Evolutionary conservation across 148 eudicot species (phyloP), one percentile per base, ranked within the genome.

Genomic region (Vaccinium macrocarpon): DNA sequence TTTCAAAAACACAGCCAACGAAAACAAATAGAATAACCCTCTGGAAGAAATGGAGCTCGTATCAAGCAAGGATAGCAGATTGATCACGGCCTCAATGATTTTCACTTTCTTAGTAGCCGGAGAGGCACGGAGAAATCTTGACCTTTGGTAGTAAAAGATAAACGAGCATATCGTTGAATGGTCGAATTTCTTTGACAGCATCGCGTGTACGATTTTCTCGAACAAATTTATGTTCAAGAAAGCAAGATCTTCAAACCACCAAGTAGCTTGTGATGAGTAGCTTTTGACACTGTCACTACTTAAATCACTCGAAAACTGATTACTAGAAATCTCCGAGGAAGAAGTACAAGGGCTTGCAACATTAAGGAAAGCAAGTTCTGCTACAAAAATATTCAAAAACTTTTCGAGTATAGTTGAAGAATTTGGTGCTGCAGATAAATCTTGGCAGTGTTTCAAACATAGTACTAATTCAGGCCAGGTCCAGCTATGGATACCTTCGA

Each of bases 241-340:
- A 4, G 85, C 76, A 38, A 93, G 89, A 85, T 93, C 94, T 21
- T 88, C 88, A 9, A 92, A 92, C 92, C 91, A 91, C 93, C 93
- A 92, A 80, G 83, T 64, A 27, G 82, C 23, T 76, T 61, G 85
- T 42, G 57, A 77, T 66, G 14, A 75, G 78, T 82, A 53, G 55
- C 71, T 87, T 81, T 85, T 88, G 2, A 23, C 80, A 57, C 88
- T 87, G 19, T 57, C 82, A 8, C 88, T 81, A 13, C 88, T 92
- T 75, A 74, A 88, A 32, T 93, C 93, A 11, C 85, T 86, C 0
- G 94, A 92, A 51, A 89, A 82, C 16, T 88, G 91, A 74, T 87
- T 82, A 70, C 86, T 84, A 57, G 92, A 90, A 77, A 84, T 85
- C 32, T 88, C 86, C 10, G 92, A 89, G 49, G 91, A 88, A 16